phyloP scores from a whole-genome alignment of 148 eudicot species.

The Polygonum aviculare region DNA sequence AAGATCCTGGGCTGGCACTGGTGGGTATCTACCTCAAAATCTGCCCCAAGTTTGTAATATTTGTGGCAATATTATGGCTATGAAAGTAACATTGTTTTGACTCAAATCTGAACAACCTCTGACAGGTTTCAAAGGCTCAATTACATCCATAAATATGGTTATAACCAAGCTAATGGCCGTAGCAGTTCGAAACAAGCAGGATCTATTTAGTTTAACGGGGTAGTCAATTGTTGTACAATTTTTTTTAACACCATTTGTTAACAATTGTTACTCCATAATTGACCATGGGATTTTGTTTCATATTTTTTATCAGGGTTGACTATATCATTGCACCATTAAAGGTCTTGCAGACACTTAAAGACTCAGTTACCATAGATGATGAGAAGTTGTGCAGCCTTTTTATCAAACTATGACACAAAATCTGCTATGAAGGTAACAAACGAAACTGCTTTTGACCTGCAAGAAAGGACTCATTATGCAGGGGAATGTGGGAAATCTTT shows the following conservation, averaged over 20 bases:
- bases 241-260: neutral
- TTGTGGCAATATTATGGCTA: neutral
- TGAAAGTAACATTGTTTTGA: neutral
- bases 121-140: constrained; percentile 75
- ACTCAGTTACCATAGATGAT: constrained; percentile 61
- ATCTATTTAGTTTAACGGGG: constrained; percentile 78
- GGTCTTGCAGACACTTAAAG: constrained; percentile 83
- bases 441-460: too few relatives aligned
- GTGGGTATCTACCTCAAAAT: constrained; percentile 36
- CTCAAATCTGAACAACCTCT: neutral
- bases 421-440: constrained; percentile 57
- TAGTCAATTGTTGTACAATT: constrained; percentile 19
- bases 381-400: constrained; percentile 95
- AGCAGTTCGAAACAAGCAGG: constrained; percentile 94
- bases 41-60: neutral
- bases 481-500: too few relatives aligned
- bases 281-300: neutral
- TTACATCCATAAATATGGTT: constrained; percentile 83
- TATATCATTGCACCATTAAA: constrained; percentile 85
- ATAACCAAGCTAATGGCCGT: constrained; percentile 94
- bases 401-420: constrained; percentile 57
- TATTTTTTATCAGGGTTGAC: constrained; percentile 57
- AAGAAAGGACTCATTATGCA: too few relatives aligned
- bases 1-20: constrained; percentile 96
- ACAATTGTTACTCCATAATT: neutral